These are phyloP conservation scores for Colletotrichum ledebouriae DNA, from an alignment of 2,329 filamentous ascomycete species.

Conservation along the genomic window DNA sequence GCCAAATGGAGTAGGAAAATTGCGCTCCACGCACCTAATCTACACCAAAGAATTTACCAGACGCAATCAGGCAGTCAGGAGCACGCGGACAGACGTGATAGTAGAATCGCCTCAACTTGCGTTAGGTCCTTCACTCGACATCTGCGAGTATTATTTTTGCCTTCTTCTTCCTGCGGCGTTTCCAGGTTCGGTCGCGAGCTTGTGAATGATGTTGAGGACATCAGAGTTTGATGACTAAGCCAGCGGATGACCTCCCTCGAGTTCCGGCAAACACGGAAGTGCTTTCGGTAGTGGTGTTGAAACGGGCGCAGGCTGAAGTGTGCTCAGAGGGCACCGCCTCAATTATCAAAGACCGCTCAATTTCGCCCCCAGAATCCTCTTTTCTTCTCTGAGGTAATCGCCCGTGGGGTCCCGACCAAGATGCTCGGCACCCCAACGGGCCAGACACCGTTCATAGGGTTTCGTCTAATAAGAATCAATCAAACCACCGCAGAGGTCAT, in stretches of 20 bases:
- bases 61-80: no score
- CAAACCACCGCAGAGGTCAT: slow-evolving; percentile 30
- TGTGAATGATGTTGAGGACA: slow-evolving; percentile 17
- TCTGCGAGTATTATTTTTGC: no score
- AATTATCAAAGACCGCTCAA: slow-evolving; percentile 23
- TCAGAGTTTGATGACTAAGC: slow-evolving; percentile 33
- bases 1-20: no score
- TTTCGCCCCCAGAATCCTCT: slow-evolving; percentile 7
- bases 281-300: slow-evolving; percentile 12
- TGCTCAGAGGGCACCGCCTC: slow-evolving; percentile 35
- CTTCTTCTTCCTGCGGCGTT: no score
- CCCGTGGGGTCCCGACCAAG: slow-evolving; percentile 1
- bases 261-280: slow-evolving; percentile 22
- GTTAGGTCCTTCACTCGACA: no score
- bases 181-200: no score
- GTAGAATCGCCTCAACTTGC: no score
- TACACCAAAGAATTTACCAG: no score
- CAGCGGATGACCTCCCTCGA: not conserved
- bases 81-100: no score
- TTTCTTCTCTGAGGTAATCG: slow-evolving; percentile 16
- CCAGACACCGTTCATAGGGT: slow-evolving; percentile 18
- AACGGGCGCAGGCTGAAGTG: slow-evolving; percentile 21
- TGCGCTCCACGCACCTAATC: no score
- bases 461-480: slow-evolving; percentile 21
- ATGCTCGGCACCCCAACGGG: not conserved